Evolutionary conservation across 305 asterid genomes (phyloP), one percentile per base, ranked within the genome.

Genomic region (Fraxinus angustifolia): DNA sequence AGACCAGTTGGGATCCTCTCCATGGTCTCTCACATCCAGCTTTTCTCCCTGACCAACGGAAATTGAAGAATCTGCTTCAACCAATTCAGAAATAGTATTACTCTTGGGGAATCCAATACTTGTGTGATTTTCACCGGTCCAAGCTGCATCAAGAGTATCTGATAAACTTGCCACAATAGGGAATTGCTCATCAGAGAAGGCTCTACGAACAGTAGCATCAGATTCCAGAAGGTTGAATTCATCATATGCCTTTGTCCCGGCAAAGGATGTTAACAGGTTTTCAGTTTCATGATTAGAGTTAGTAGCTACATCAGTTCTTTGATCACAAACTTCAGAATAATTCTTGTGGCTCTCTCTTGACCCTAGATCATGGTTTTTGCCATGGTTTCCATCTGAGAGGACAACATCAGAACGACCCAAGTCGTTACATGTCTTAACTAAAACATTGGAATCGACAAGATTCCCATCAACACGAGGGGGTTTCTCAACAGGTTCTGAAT

Each of bases 141-240:
- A 96, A 17, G 95, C 98, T 48, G 98, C 98, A 89, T 96, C 95
- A 77, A 96, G 94, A 56, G 98, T 91, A 79, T 91, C 93, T 21
- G 97, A 91, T 88, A 96, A 85, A 87, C 91, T 90, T 71, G 75
- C 45, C 48, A 34, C 28, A 78, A 84, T 86, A 34, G 98, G 92
- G 78, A 87, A 72, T 87, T 92, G 92, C 33, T 93, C 97, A 45
- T 89, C 94, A 31, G 97, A 88, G 74, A 91, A 90, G 62, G 88
- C 92, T 81, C 91, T 87, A 82, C 80, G 91, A 76, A 86, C 84
- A 67, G 76, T 82, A 10, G 77, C 83, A 79, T 84, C 87, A 7
- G 91, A 84, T 84, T 84, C 86, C 53, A 83, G 84, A 21, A 88
- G 87, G 86, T 87, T 87, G 31, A 88, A 84, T 68, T 84, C 88